Evolutionary conservation across 108 stramenopile species (phyloP).

Genomic region (Bacterosira constricta): DNA sequence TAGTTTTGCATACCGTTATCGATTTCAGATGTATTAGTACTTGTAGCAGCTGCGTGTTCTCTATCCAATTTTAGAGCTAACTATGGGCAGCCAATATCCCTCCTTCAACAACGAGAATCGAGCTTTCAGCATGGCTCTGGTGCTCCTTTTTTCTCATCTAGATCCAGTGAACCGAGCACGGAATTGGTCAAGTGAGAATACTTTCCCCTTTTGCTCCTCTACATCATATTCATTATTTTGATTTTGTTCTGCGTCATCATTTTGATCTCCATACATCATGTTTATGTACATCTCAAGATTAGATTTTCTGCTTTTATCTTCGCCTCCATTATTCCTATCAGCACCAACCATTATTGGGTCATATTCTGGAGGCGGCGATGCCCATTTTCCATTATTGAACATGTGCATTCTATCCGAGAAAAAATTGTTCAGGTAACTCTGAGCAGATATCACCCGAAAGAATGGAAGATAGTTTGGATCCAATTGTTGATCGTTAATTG

Average conservation of each 20-base stretch:
- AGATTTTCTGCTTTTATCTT: background rate
- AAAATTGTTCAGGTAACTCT: slow-evolving; percentile 62
- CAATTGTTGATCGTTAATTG: slow-evolving; percentile 3
- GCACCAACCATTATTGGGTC: slow-evolving; percentile 47
- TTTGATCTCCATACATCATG: slow-evolving; percentile 6
- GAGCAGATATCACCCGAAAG: slow-evolving; percentile 73
- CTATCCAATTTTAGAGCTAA: too few relatives aligned
- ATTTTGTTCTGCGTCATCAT: background rate
- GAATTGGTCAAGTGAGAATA: slow-evolving; percentile 7
- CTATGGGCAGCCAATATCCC: too few relatives aligned
- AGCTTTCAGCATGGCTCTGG: too few relatives aligned
- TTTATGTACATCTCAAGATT: slow-evolving; percentile 42
- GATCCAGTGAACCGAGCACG: slow-evolving; percentile 9
- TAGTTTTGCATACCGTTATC: too few relatives aligned
- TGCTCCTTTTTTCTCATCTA: too few relatives aligned
- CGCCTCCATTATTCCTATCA: background rate
- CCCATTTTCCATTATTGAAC: slow-evolving; percentile 72
- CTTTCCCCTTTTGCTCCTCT: background rate
- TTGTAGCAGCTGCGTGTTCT: too few relatives aligned
- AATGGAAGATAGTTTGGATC: slow-evolving; percentile 48
- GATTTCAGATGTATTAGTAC: too few relatives aligned
- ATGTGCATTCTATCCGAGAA: slow-evolving; percentile 84
- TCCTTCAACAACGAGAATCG: too few relatives aligned
- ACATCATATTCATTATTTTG: background rate
- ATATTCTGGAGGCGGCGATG: slow-evolving; percentile 70